Evolutionary conservation across 768 basidiomycete species (phyloP).

Genomic region (Suillus subalutaceus): DNA sequence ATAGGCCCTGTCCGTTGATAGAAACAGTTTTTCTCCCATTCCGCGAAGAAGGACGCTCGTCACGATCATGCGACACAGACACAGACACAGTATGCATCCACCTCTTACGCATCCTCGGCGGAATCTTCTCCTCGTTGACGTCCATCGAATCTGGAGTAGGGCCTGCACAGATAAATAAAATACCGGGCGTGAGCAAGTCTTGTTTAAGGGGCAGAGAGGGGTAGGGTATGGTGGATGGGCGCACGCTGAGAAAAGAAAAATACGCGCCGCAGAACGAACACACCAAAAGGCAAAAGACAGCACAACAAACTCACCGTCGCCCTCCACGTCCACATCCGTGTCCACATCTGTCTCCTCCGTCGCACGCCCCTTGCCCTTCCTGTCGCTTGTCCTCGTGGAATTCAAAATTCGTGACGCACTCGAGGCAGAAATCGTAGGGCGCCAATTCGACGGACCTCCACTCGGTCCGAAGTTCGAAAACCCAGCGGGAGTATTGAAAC

Average conservation of each 20-base stretch:
- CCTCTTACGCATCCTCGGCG: constrained; percentile 65
- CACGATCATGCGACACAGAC: background rate
- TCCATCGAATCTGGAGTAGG: constrained; percentile 19
- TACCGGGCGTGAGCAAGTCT: background rate
- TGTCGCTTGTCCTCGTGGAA: constrained; percentile 11
- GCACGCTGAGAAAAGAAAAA: background rate
- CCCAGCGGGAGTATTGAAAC: background rate
- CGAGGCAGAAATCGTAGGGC: background rate
- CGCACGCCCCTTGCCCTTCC: constrained; percentile 31
- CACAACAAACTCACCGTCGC: constrained; percentile 21
- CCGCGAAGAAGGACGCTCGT: background rate
- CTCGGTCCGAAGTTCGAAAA: background rate
- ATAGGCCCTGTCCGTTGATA: background rate
- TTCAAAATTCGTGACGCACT: background rate
- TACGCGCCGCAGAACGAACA: background rate
- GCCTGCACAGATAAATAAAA: background rate
- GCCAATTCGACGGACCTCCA: background rate
- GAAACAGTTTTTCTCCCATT: background rate
- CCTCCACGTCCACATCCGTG: constrained; percentile 22
- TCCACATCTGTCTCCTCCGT: constrained; percentile 9
- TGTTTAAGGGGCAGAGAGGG: too few species aligned
- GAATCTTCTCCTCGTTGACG: constrained; percentile 43
- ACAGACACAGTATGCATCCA: constrained; percentile 31
- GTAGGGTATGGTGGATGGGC: background rate
- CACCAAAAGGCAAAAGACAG: background rate